These are phyloP conservation scores for Cladosporium sp. DNA, from an alignment of 2,329 filamentous ascomycete species.

Conservation along the genomic window DNA sequence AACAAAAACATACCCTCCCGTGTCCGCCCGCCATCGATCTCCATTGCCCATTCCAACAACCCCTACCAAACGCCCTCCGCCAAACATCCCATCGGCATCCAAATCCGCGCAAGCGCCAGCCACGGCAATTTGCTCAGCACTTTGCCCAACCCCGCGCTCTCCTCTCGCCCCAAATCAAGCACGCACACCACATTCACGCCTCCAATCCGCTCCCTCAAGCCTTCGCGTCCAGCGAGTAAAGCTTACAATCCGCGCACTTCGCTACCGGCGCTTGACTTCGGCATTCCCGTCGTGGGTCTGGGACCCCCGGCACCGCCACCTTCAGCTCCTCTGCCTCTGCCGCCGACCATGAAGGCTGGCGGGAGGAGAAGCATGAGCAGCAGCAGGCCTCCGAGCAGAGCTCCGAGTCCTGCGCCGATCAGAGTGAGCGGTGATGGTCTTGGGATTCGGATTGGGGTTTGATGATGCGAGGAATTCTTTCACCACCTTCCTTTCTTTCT, in stretches of 20 bases:
- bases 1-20: slow-evolving; percentile 16
- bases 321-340: slow-evolving; percentile 47
- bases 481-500: not conserved
- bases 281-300: slow-evolving; percentile 43
- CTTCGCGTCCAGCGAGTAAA: slow-evolving; percentile 30
- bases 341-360: slow-evolving; percentile 29
- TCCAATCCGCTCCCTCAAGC: slow-evolving; percentile 35
- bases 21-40: slow-evolving; percentile 21
- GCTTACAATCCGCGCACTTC: slow-evolving; percentile 5
- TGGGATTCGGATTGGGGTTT: not conserved
- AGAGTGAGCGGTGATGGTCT: not conserved
- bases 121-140: slow-evolving; percentile 48
- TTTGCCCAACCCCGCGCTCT: slow-evolving; percentile 32
- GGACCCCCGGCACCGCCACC: slow-evolving; percentile 52
- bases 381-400: not conserved
- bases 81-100: slow-evolving; percentile 47
- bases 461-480: not conserved
- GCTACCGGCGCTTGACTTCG: slow-evolving; percentile 33
- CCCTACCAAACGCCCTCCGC: slow-evolving; percentile 28
- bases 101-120: slow-evolving; percentile 42
- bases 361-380: not conserved
- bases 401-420: not conserved
- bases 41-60: not conserved
- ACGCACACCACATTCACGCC: slow-evolving; percentile 36
- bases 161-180: slow-evolving; percentile 25